Conservation (phyloP, 495 filamentous ascomycete genomes). For the Hyaloscypha variabilis region DNA sequence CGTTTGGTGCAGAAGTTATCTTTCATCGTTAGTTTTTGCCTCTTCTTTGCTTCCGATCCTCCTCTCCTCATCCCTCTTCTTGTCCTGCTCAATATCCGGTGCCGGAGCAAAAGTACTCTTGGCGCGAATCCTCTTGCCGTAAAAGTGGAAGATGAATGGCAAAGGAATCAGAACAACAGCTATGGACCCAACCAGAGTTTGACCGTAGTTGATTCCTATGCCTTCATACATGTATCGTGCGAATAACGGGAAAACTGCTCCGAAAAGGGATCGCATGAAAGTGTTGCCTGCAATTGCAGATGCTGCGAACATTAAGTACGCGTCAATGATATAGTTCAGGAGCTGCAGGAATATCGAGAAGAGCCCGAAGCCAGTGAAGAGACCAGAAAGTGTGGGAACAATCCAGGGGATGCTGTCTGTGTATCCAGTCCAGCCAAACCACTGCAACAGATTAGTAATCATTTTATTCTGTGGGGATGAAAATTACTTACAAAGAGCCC, state of each 20-base stretch:
- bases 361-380: slow-evolving; percentile 68
- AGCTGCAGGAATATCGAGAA: slow-evolving; percentile 51
- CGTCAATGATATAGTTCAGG: slow-evolving; percentile 53
- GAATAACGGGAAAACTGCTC: slow-evolving; percentile 53
- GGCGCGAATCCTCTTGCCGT: neutral
- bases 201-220: too few relatives aligned
- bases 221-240: too few relatives aligned
- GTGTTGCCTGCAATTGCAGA: slow-evolving; percentile 63
- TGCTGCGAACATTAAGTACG: slow-evolving; percentile 58
- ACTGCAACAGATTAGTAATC: too few relatives aligned
- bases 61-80: neutral
- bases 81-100: neutral
- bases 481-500: too few relatives aligned
- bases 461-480: too few relatives aligned
- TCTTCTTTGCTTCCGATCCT: neutral
- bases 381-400: slow-evolving; percentile 48
- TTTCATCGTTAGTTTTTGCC: neutral
- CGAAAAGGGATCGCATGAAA: slow-evolving; percentile 61
- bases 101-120: neutral
- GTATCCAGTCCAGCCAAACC: too few relatives aligned
- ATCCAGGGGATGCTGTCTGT: slow-evolving; percentile 38
- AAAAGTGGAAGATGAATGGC: neutral
- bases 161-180: neutral
- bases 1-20: neutral
- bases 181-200: too few relatives aligned